A percentile compares a stretch with the other conserved stretches of the same genome.
Evolutionary conservation across 129 eudicot genomes (phyloP).

Genomic region (Flaveria ramosissima): DNA sequence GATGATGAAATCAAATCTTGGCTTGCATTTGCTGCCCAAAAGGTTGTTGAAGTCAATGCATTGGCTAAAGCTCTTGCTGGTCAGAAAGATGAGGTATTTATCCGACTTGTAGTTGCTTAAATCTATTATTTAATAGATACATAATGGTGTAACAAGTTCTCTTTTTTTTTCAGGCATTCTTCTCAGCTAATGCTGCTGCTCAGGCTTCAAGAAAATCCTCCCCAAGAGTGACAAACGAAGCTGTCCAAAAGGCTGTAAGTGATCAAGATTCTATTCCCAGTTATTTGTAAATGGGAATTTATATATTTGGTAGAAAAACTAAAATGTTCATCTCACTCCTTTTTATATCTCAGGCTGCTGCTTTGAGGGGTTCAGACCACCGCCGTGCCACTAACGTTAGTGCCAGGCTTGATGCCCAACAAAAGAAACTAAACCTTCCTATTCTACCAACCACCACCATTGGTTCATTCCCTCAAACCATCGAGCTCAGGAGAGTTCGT

Average conservation of each 20-base stretch:
- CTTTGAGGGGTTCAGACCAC: constrained; percentile 86
- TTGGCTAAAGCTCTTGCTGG: constrained; percentile 1
- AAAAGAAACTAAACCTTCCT: constrained; percentile 97
- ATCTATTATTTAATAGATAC: too few relatives aligned
- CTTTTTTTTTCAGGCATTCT: neutral
- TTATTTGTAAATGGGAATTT: too few relatives aligned
- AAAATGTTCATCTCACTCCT: neutral
- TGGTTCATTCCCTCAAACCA: constrained; percentile 97
- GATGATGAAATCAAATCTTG: constrained; percentile 5
- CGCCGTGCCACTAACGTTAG: constrained; percentile 96
- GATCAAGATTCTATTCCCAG: neutral
- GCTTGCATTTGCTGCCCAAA: neutral
- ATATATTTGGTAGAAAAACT: neutral
- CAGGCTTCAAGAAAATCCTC: constrained; percentile 10
- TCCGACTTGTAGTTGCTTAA: neutral
- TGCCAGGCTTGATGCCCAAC: constrained; percentile 89
- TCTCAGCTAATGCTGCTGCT: neutral
- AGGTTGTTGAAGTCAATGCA: constrained; percentile 3
- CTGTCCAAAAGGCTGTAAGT: constrained; percentile 6
- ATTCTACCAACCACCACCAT: constrained; percentile 97
- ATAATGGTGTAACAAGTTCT: neutral
- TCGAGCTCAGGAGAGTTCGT: constrained; percentile 95
- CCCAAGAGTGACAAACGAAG: constrained; percentile 5
- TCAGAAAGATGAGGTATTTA: constrained; percentile 4
- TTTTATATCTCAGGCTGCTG: constrained; percentile 66